A percentile compares a stretch with the other conserved stretches of the same genome.
phyloP scores from a whole-genome alignment of 2,329 filamentous ascomycete genomes.

The Calonectria honghensis region DNA sequence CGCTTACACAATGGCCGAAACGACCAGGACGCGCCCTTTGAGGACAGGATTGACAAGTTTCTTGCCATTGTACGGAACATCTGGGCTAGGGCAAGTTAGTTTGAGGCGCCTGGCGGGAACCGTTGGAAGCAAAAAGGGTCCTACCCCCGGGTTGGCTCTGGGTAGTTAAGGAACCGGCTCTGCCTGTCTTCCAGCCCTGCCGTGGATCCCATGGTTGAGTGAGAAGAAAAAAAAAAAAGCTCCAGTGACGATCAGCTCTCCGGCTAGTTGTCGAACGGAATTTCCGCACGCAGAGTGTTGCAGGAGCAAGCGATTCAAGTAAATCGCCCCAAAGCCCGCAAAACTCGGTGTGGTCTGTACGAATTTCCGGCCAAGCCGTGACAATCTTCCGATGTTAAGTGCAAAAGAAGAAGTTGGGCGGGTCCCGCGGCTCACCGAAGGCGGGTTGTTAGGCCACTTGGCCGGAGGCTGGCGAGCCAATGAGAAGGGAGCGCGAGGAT shows the following conservation, averaged over 20 bases:
- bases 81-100: conserved; percentile 17
- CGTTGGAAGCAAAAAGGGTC: background rate
- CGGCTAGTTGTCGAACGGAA: background rate
- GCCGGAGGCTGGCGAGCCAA: conserved; percentile 8
- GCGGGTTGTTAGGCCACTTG: conserved; percentile 22
- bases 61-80: conserved; percentile 24
- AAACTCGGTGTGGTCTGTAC: background rate
- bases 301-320: background rate
- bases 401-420: background rate
- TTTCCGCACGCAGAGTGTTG: background rate
- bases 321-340: background rate
- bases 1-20: conserved; percentile 32
- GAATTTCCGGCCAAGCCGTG: conserved; percentile 4
- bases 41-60: conserved; percentile 38
- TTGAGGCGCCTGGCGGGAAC: background rate
- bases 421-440: conserved; percentile 25
- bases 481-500: background rate
- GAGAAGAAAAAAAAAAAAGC: background rate
- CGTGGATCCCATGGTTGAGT: conserved; percentile 3
- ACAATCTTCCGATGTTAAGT: conserved; percentile 13
- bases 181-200: conserved; percentile 4
- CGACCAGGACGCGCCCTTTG: conserved; percentile 29
- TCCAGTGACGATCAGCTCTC: background rate
- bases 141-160: conserved; percentile 33
- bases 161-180: conserved; percentile 34